These are phyloP conservation scores for Spizellomyces sp. DNA, from an alignment of 192 early-diverging fungal genomes.

Conservation along the genomic window DNA sequence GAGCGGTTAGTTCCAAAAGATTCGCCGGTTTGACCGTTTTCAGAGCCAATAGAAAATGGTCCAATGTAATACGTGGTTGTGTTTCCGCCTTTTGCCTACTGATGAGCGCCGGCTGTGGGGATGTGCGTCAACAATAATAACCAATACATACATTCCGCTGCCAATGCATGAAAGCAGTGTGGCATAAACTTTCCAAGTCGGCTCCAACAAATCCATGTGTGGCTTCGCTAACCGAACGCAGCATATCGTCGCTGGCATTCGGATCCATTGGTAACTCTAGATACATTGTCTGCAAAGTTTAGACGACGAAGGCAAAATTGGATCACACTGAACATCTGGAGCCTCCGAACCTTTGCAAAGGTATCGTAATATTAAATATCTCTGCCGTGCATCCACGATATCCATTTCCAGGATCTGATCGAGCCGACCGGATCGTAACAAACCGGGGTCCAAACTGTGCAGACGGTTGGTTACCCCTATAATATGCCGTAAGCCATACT, in stretches of 20 bases:
- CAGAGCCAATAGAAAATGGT: slow-evolving; percentile 48
- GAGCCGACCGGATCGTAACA: slow-evolving; percentile 64
- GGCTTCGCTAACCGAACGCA: slow-evolving; percentile 46
- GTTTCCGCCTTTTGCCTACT: too few relatives aligned
- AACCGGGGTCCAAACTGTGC: slow-evolving; percentile 49
- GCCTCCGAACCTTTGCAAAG: slow-evolving; percentile 5
- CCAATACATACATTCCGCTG: not conserved
- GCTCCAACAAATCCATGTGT: slow-evolving; percentile 83
- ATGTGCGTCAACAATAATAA: too few relatives aligned
- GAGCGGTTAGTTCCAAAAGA: slow-evolving; percentile 28
- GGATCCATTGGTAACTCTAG: not conserved
- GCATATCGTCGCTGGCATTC: slow-evolving; percentile 27
- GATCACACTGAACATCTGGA: too few relatives aligned
- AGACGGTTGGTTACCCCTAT: slow-evolving; percentile 54
- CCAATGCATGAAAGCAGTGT: slow-evolving; percentile 46
- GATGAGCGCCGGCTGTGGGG: too few relatives aligned
- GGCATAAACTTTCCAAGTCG: slow-evolving; percentile 73
- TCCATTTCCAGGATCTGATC: slow-evolving; percentile 51
- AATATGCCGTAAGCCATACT: not conserved
- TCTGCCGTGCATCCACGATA: slow-evolving; percentile 40
- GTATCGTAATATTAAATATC: slow-evolving; percentile 9
- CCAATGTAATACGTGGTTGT: not conserved
- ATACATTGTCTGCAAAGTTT: not conserved
- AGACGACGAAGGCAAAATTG: too few relatives aligned
- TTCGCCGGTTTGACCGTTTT: slow-evolving; percentile 56